Evolutionary conservation across 768 basidiomycete species (phyloP).

Genomic region (Boletus reticulatus): DNA sequence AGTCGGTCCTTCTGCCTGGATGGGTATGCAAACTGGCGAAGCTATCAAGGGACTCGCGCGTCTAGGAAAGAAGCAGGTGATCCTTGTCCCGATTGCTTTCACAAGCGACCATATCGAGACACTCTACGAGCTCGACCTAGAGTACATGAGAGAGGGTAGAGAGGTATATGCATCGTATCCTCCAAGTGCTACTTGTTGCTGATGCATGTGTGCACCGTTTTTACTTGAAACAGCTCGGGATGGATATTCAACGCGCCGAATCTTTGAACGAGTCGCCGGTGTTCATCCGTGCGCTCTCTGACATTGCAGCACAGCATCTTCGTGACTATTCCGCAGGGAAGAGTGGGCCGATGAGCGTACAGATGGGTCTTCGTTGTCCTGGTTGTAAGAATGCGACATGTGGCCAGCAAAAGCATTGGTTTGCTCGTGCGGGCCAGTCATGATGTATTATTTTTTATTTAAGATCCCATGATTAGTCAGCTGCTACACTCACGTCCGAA

Average conservation of each 20-base stretch:
- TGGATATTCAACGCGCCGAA: slow-evolving; percentile 84
- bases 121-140: slow-evolving; percentile 92
- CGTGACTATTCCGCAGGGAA: slow-evolving; percentile 55
- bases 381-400: slow-evolving; percentile 92
- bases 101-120: slow-evolving; percentile 99
- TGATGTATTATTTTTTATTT: slow-evolving; percentile 23
- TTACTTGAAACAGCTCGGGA: slow-evolving; percentile 67
- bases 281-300: slow-evolving; percentile 92
- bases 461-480: slow-evolving; percentile 26
- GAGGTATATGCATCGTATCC: slow-evolving; percentile 55
- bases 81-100: slow-evolving; percentile 95
- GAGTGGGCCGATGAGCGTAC: slow-evolving; percentile 64
- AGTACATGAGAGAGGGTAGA: slow-evolving; percentile 87
- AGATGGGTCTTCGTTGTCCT: slow-evolving; percentile 87
- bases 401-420: slow-evolving; percentile 85
- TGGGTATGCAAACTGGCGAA: slow-evolving; percentile 94
- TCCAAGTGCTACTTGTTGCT: neutral
- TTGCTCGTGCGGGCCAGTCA: slow-evolving; percentile 67
- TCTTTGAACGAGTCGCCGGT: slow-evolving; percentile 95
- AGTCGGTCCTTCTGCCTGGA: slow-evolving; percentile 97
- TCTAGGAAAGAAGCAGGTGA: slow-evolving; percentile 69
- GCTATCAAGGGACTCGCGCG: slow-evolving; percentile 85
- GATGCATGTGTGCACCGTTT: slow-evolving; percentile 3
- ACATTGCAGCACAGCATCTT: slow-evolving; percentile 82
- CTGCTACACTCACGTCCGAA: slow-evolving; percentile 1